Conservation (phyloP, 108 stramenopile species). For the Pinguiococcus pyrenoidosus region DNA sequence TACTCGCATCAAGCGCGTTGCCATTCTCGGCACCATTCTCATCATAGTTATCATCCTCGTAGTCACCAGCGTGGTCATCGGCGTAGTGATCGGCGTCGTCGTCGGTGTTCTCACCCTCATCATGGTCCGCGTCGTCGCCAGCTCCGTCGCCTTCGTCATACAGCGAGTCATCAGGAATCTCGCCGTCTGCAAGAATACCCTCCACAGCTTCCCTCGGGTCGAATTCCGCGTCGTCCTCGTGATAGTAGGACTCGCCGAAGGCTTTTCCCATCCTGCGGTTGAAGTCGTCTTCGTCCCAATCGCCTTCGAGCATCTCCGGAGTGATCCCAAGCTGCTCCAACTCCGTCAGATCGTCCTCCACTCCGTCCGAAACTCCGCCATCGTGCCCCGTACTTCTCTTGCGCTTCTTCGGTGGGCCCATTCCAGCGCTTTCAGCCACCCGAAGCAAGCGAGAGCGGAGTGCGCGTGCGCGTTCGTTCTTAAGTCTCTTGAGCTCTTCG, state of each 20-base stretch:
- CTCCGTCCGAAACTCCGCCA: too few species aligned
- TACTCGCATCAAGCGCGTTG: neutral
- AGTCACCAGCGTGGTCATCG: constrained; percentile 43
- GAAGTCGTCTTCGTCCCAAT: constrained; percentile 84
- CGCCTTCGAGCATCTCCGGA: constrained; percentile 82
- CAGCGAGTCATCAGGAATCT: constrained; percentile 37
- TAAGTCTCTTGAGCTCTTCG: constrained; percentile 31
- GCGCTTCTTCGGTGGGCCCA: constrained; percentile 84
- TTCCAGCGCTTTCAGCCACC: too few species aligned
- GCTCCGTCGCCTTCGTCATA: constrained; percentile 44
- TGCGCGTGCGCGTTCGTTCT: neutral
- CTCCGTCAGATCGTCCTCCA: constrained; percentile 43
- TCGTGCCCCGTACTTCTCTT: too few species aligned
- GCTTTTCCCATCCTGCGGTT: constrained; percentile 62
- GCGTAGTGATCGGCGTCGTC: constrained; percentile 21
- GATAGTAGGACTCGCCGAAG: constrained; percentile 88
- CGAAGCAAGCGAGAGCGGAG: too few species aligned
- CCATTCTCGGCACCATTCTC: constrained; percentile 32
- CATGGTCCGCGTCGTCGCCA: constrained; percentile 45
- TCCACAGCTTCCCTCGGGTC: constrained; percentile 1
- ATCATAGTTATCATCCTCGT: constrained; percentile 34
- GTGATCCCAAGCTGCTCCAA: constrained; percentile 58
- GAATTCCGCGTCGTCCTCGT: neutral
- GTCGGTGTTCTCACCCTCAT: constrained; percentile 21
- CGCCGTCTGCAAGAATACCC: constrained; percentile 33